A percentile compares a stretch with the other conserved stretches of the same genome.
Conservation (phyloP, 2,329 filamentous ascomycete genomes). For the Claviceps paspali region DNA sequence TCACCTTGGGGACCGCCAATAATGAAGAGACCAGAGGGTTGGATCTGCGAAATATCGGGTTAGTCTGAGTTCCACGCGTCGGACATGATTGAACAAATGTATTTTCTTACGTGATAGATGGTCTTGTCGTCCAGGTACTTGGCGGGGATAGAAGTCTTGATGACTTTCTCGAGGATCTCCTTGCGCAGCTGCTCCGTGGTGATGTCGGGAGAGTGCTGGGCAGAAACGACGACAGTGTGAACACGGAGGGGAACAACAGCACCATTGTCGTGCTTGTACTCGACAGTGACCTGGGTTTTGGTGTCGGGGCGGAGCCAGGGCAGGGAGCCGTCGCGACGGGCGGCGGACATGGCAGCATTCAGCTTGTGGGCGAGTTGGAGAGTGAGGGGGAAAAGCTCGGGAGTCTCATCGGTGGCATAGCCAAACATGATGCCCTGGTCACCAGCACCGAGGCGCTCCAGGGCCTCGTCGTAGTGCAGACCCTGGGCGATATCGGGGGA, state of each 20-base stretch:
- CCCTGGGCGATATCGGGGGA: constrained; percentile 98
- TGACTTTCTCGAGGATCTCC: constrained; percentile 93
- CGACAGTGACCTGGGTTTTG: constrained; percentile 98
- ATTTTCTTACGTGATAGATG: constrained; percentile 68
- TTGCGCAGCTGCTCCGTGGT: constrained; percentile 83
- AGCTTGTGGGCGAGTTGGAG: constrained; percentile 92
- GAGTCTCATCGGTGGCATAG: constrained; percentile 98
- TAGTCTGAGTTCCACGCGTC: neutral
- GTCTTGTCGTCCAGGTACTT: constrained; percentile 88
- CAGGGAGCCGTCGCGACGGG: constrained; percentile 72
- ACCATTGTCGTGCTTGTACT: constrained; percentile 94
- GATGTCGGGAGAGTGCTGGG: constrained; percentile 83
- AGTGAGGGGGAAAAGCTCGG: constrained; percentile 89
- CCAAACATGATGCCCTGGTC: constrained; percentile 99
- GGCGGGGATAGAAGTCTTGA: constrained; percentile 84
- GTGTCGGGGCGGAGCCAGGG: constrained; percentile 96
- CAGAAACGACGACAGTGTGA: constrained; percentile 92
- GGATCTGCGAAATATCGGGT: constrained; percentile 39
- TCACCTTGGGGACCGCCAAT: constrained; percentile 99
- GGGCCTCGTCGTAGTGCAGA: constrained; percentile 93
- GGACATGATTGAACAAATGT: neutral
- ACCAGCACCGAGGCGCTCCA: constrained; percentile 95
- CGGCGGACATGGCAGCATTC: constrained; percentile 84
- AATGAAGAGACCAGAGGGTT: constrained; percentile 97
- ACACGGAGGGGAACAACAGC: constrained; percentile 85